phyloP scores from a whole-genome alignment of 2,329 filamentous ascomycete genomes.

The Emmonsiellopsis sp. region DNA sequence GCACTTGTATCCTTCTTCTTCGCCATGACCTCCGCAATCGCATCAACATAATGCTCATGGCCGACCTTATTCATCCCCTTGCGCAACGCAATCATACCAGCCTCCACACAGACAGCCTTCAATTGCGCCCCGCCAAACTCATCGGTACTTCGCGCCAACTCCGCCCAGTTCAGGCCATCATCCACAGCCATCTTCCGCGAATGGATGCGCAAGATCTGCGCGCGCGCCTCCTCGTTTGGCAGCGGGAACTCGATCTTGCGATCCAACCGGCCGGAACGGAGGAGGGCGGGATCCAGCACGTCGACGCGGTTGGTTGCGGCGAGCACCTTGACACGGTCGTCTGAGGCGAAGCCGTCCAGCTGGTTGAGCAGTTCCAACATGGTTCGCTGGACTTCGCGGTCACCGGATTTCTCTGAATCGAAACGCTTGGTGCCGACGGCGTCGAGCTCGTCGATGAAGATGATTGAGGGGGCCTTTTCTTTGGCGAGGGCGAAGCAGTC shows the following conservation, averaged over 20 bases:
- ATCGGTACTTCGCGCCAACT: conserved; percentile 91
- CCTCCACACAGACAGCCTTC: conserved; percentile 97
- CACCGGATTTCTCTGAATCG: conserved; percentile 95
- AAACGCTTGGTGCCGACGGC: conserved; percentile 98
- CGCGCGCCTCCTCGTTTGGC: conserved; percentile 93
- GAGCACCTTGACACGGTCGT: conserved; percentile 92
- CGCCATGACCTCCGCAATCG: conserved; percentile 78
- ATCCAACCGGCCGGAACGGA: conserved; percentile 86
- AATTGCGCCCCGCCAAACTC: conserved; percentile 97
- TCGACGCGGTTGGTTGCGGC: conserved; percentile 92
- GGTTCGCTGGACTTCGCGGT: conserved; percentile 94
- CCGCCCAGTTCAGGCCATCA: conserved; percentile 86
- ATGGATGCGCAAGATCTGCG: conserved; percentile 95
- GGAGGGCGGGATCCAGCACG: conserved; percentile 80
- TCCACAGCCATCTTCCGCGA: conserved; percentile 97
- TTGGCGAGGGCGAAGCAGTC: conserved; percentile 97
- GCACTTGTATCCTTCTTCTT: conserved; percentile 77
- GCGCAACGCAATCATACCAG: conserved; percentile 95
- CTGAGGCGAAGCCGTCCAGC: conserved; percentile 92
- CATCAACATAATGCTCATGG: conserved; percentile 98
- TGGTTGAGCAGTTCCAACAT: conserved; percentile 99
- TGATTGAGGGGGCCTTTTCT: conserved; percentile 97
- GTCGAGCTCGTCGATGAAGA: conserved; percentile 98
- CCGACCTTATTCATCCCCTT: conserved; percentile 93
- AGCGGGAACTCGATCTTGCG: conserved; percentile 98